Evolutionary conservation across 805 yeast species (phyloP).

Genomic region (Starmerella sp.): DNA sequence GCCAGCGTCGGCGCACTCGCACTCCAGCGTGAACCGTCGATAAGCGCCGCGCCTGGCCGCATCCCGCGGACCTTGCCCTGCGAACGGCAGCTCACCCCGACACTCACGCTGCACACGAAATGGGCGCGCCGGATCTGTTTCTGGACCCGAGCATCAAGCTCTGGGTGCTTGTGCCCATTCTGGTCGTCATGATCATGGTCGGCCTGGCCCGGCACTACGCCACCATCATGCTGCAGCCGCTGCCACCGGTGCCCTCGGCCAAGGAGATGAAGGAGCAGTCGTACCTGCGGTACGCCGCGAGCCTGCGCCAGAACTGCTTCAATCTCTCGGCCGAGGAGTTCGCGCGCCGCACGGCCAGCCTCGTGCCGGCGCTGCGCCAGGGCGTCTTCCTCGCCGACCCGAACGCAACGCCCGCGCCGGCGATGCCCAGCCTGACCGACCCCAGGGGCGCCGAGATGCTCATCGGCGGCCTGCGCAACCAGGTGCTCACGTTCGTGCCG

Average conservation of each 20-base stretch:
- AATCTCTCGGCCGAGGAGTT: constrained; percentile 47
- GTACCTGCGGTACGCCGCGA: constrained; percentile 46
- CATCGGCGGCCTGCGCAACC: constrained; percentile 67
- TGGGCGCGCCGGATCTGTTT: constrained; percentile 35
- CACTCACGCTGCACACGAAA: no score
- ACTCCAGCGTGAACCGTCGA: no score
- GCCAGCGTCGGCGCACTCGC: no score
- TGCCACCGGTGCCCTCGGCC: constrained; percentile 43
- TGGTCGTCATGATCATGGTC: constrained; percentile 77
- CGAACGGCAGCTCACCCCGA: neutral
- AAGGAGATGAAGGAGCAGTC: constrained; percentile 45
- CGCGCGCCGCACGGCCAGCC: constrained; percentile 39
- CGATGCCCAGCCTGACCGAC: constrained; percentile 38
- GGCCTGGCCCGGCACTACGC: constrained; percentile 67
- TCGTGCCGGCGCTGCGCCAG: constrained; percentile 39
- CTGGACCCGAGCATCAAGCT: constrained; percentile 72
- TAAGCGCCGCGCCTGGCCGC: no score
- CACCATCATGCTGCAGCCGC: constrained; percentile 48
- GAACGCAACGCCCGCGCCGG: constrained; percentile 39
- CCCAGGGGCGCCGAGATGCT: constrained; percentile 61
- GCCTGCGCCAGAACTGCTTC: constrained; percentile 44
- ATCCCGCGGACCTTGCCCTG: no score
- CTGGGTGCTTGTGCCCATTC: constrained; percentile 88
- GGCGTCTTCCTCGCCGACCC: constrained; percentile 48
- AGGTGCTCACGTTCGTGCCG: constrained; percentile 73